A percentile compares a stretch with the other conserved stretches of the same genome.
Evolutionary conservation across 2,329 filamentous ascomycete species (phyloP).

Genomic region (Colletotrichum sp.): DNA sequence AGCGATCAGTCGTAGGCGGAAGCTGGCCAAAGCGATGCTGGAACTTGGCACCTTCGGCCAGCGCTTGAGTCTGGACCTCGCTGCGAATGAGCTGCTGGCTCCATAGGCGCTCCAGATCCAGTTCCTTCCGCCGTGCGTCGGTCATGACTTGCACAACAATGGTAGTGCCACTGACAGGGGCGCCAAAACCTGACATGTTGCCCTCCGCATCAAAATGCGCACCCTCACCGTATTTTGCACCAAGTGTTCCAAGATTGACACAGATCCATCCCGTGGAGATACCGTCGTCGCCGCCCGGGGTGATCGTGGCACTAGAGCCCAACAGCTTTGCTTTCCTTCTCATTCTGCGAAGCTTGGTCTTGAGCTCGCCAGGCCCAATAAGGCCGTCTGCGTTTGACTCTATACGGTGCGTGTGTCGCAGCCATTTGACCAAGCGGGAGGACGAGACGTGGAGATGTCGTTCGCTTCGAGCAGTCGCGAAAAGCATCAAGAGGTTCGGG

Average conservation of each 20-base stretch:
- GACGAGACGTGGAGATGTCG: constrained; percentile 92
- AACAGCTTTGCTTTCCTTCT: constrained; percentile 82
- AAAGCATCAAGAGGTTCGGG: constrained; percentile 87
- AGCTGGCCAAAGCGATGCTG: constrained; percentile 15
- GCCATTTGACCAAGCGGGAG: constrained; percentile 86
- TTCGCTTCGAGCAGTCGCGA: constrained; percentile 89
- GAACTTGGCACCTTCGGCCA: constrained; percentile 28
- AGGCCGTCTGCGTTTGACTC: constrained; percentile 84
- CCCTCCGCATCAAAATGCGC: constrained; percentile 52
- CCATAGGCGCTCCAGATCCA: constrained; percentile 61
- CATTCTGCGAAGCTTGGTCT: constrained; percentile 82
- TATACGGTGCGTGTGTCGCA: constrained; percentile 75
- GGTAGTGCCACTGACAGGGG: constrained; percentile 51
- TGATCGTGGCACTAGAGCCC: constrained; percentile 70
- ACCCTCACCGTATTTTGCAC: constrained; percentile 55
- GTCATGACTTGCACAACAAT: constrained; percentile 65
- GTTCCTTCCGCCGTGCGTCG: constrained; percentile 54
- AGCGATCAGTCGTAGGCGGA: not conserved
- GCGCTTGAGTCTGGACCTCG: constrained; percentile 6
- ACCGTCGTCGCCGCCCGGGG: constrained; percentile 76
- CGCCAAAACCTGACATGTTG: constrained; percentile 79
- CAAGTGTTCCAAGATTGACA: constrained; percentile 80
- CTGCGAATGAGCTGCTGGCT: constrained; percentile 41
- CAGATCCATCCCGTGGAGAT: constrained; percentile 96
- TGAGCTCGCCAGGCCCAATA: constrained; percentile 88